Conservation (phyloP, 139 green algal genomes). For the Chlorella sp. region DNA sequence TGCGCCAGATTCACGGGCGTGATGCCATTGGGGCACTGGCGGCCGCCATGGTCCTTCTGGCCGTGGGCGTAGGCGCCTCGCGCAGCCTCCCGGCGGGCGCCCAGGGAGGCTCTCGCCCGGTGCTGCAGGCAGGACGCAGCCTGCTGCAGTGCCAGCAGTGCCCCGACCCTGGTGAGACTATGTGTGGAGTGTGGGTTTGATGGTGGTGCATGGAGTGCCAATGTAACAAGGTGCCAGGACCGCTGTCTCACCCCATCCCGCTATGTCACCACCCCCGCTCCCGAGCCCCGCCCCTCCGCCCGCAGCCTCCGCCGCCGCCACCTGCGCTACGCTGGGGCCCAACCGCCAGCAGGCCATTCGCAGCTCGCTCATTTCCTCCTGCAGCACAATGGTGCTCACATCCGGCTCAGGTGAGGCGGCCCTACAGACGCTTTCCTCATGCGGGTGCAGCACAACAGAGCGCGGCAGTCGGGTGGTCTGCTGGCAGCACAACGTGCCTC, state of each 20-base stretch:
- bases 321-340: neutral
- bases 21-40: too few relatives aligned
- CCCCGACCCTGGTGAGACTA: neutral
- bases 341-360: neutral
- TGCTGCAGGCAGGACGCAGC: neutral
- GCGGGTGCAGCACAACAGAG: neutral
- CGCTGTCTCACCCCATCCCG: neutral
- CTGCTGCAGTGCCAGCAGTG: conserved; percentile 1
- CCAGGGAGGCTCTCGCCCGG: too few relatives aligned
- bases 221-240: neutral
- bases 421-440: neutral
- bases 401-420: neutral
- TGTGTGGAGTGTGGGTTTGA: neutral
- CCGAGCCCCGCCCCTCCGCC: neutral
- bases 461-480: neutral
- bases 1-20: too few relatives aligned
- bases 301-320: neutral
- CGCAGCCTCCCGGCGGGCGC: neutral
- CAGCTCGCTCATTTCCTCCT: neutral
- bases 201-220: neutral
- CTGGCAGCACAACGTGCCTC: neutral
- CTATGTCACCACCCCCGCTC: too few relatives aligned
- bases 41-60: too few relatives aligned
- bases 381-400: neutral
- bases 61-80: neutral